phyloP scores from a whole-genome alignment of 257 asterid species.

The Lycium ferocissimum region DNA sequence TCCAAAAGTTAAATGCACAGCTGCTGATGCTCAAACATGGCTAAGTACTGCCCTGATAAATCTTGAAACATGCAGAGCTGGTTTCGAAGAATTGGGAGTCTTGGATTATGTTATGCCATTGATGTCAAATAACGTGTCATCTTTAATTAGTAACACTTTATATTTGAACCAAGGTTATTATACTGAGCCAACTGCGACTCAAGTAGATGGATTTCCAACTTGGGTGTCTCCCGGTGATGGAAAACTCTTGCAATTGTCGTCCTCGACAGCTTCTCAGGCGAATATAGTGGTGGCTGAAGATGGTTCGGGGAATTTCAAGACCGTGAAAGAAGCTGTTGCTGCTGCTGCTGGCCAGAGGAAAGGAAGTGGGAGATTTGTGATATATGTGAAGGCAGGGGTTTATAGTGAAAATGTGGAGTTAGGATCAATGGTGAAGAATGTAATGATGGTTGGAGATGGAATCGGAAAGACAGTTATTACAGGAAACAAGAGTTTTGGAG shows the following conservation, averaged over 20 bases:
- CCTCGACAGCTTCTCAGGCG: conserved; percentile 24
- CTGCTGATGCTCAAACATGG: conserved; percentile 75
- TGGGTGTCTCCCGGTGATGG: conserved; percentile 79
- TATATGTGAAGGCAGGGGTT: conserved; percentile 72
- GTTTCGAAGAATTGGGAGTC: conserved; percentile 66
- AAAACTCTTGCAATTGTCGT: conserved; percentile 38
- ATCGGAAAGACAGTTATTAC: conserved; percentile 88
- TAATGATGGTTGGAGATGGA: conserved; percentile 86
- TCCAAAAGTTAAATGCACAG: conserved; percentile 45
- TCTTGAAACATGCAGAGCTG: conserved; percentile 66
- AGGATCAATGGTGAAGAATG: conserved; percentile 52
- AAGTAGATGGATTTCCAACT: conserved; percentile 56
- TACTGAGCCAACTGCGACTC: conserved; percentile 5
- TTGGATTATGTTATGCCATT: conserved; percentile 46
- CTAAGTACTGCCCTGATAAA: conserved; percentile 79
- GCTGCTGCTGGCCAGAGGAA: conserved; percentile 55
- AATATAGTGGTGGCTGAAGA: conserved; percentile 39
- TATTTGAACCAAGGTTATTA: conserved; percentile 51
- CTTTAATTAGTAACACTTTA: conserved; percentile 66
- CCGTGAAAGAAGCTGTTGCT: conserved; percentile 60
- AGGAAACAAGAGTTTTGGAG: conserved; percentile 78
- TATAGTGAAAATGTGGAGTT: conserved; percentile 77
- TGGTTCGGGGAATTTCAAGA: conserved; percentile 62
- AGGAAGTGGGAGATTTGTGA: conserved; percentile 65
- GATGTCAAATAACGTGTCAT: conserved; percentile 61